Evolutionary conservation across 441 rosid genomes (phyloP), one percentile per base, ranked within the genome.

Genomic region (Populus hybrid): DNA sequence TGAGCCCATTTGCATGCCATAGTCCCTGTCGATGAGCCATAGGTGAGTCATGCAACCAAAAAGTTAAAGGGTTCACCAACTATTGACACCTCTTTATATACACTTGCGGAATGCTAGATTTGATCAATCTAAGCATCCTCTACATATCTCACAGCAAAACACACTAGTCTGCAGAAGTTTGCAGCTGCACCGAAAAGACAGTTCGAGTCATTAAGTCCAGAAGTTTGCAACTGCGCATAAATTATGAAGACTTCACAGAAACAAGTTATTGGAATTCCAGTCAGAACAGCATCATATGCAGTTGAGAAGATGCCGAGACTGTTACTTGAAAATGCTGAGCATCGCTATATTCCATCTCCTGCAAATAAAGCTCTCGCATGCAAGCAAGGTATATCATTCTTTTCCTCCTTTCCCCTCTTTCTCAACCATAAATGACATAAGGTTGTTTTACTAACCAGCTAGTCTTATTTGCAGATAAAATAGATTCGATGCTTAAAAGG

Each of bases 11-110:
- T 66, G 30, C 7, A 35, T 35, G 63, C 70, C 77, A 78, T 81
- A 40, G 24, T 36, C 69, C 79, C 70, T 64, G 78, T 77, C 76
- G 80, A 82, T 85, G 89, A 81, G 80, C 74, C 79, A 84, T 64
- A 26, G 69, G 69, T 86, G 89, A 89, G 84, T 87, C 90, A 84
- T 78, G 77, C 77, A 79, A 46, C 14, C 65, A 76, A 75, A 78
- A 76, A 82, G 42, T 46, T 46, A 1, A 67, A 7, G 53, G 35
- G 20, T 23, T 80, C 72, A 69, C 59, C 80, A 77, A 8, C 75
- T 82, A 50, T 24, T n/a, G 78, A 20, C 61, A 53, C 82, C 46
- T 83, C 82, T 34, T 82, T 79, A 84, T 59, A 86, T 80, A 81
- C 72, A 73, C 66, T 4, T 66, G 67, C 74, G 24, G n/a, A 73